Evolutionary conservation across 192 early-diverging fungal species (phyloP).

Genomic region (Kappamyces sp.): DNA sequence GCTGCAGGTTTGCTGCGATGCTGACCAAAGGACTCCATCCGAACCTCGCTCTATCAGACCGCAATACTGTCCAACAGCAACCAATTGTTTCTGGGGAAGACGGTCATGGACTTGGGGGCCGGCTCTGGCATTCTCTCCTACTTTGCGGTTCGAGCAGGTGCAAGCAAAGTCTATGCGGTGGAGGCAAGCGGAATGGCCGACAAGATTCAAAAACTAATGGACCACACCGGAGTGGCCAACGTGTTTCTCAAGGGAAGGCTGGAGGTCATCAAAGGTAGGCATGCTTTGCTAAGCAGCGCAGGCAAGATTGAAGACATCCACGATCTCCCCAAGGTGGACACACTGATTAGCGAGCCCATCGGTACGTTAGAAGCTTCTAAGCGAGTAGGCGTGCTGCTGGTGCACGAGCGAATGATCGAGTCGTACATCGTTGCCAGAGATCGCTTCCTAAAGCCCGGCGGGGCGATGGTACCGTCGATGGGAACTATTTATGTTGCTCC

Average conservation of each 20-base stretch:
- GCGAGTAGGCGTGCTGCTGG: conserved; percentile 74
- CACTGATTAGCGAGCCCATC: conserved; percentile 95
- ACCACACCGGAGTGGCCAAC: conserved; percentile 52
- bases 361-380: too few species aligned
- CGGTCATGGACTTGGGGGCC: conserved; percentile 91
- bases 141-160: conserved; percentile 91
- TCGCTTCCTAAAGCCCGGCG: conserved; percentile 85
- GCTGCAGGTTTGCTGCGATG: too few species aligned
- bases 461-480: conserved; percentile 81
- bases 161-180: conserved; percentile 88
- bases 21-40: conserved; percentile 86
- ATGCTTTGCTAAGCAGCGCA: conserved; percentile 14
- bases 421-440: conserved; percentile 82
- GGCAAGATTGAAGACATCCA: conserved; percentile 83
- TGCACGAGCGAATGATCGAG: conserved; percentile 97
- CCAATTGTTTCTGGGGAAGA: conserved; percentile 67
- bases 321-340: conserved; percentile 75
- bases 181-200: conserved; percentile 93
- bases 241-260: conserved; percentile 70
- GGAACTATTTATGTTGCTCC: conserved; percentile 90
- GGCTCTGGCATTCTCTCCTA: conserved; percentile 93
- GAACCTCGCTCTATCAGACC: conserved; percentile 90
- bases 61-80: conserved; percentile 80
- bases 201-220: conserved; percentile 79
- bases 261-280: conserved; percentile 69